phyloP scores from a whole-genome alignment of 805 yeast genomes.

The Cyberlindnera maclurae region DNA sequence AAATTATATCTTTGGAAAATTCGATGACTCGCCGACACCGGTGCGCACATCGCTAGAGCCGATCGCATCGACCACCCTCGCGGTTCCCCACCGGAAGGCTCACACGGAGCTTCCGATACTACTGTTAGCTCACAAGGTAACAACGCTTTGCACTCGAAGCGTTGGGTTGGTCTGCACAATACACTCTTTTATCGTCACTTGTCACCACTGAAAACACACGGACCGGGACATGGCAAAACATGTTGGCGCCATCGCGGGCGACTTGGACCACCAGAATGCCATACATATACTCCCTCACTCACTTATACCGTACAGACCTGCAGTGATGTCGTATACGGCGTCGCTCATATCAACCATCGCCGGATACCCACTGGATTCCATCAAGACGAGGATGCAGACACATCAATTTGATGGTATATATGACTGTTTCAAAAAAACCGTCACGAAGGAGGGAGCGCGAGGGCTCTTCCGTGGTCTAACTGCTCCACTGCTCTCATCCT shows the following conservation, averaged over 20 bases:
- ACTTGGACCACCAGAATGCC: constrained; percentile 38
- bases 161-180: too few relatives aligned
- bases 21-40: too few relatives aligned
- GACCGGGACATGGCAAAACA: too few relatives aligned
- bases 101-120: too few relatives aligned
- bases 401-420: constrained; percentile 50
- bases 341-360: constrained; percentile 57
- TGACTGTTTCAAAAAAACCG: constrained; percentile 52
- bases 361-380: constrained; percentile 85
- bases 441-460: constrained; percentile 50
- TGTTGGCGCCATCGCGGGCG: constrained; percentile 46
- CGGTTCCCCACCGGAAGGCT: too few relatives aligned
- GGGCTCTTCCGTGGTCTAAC: constrained; percentile 74
- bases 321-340: constrained; percentile 56
- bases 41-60: too few relatives aligned
- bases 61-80: too few relatives aligned
- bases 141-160: too few relatives aligned
- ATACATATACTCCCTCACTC: constrained; percentile 40
- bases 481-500: constrained; percentile 65
- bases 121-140: too few relatives aligned
- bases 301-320: constrained; percentile 46
- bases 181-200: too few relatives aligned
- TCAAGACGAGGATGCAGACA: constrained; percentile 82
- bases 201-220: too few relatives aligned
- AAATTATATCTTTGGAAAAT: too few relatives aligned